Conservation (phyloP, 768 basidiomycete species). For the Arthromyces matolae region DNA sequence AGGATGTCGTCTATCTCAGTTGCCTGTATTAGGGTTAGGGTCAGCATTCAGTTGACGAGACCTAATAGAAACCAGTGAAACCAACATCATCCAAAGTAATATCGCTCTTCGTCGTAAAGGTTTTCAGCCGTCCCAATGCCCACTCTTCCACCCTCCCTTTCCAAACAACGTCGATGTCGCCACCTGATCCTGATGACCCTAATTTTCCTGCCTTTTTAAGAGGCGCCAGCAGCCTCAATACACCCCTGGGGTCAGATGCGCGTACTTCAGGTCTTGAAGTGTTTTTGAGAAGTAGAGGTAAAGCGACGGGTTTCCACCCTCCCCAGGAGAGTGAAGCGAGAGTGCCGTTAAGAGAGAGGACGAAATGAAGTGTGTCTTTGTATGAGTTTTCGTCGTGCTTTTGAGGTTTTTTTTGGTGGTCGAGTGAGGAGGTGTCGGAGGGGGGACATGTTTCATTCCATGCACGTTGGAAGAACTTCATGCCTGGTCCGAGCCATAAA, state of each 20-base stretch:
- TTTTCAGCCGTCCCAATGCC: constrained; percentile 38
- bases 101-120: constrained; percentile 33
- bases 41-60: too few species aligned
- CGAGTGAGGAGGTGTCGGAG: too few species aligned
- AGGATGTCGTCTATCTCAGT: constrained; percentile 53
- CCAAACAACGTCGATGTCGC: constrained; percentile 40
- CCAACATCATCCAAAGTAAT: constrained; percentile 40
- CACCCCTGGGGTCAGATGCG: constrained; percentile 36
- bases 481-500: constrained; percentile 50
- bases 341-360: constrained; percentile 51
- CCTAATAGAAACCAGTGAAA: too few species aligned
- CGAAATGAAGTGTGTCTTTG: constrained; percentile 30
- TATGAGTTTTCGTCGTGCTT: constrained; percentile 1
- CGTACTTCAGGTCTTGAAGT: constrained; percentile 40
- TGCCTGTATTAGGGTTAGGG: constrained; percentile 16
- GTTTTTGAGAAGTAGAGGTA: constrained; percentile 54
- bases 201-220: constrained; percentile 48
- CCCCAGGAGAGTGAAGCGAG: constrained; percentile 68
- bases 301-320: constrained; percentile 70
- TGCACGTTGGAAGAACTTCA: constrained; percentile 50
- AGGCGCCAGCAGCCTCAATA: constrained; percentile 48
- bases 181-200: constrained; percentile 44
- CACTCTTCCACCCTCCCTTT: constrained; percentile 55
- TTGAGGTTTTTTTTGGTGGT: too few species aligned
- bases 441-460: constrained; percentile 33